These are phyloP conservation scores for Hermanozyma aechmeae DNA, from an alignment of 805 yeast species.

Conservation along the genomic window DNA sequence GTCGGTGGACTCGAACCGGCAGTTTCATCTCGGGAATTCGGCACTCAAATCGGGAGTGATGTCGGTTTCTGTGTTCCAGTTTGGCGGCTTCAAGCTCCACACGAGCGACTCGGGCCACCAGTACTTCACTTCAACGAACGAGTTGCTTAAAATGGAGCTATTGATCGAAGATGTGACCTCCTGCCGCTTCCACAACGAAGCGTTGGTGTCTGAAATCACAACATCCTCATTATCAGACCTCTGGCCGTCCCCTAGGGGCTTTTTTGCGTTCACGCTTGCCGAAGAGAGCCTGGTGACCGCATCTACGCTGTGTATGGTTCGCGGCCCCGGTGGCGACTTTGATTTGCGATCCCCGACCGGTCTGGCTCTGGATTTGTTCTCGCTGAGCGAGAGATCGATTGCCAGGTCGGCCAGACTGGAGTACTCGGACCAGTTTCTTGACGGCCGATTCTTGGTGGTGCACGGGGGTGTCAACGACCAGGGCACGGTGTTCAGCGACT, in stretches of 20 bases:
- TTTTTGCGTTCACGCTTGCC: slow-evolving; percentile 24
- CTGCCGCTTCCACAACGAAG: slow-evolving; percentile 12
- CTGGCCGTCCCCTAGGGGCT: slow-evolving; percentile 32
- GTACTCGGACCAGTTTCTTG: slow-evolving; percentile 12
- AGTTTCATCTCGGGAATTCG: no score
- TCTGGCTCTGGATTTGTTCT: no score
- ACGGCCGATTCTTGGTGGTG: slow-evolving; percentile 20
- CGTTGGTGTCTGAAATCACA: slow-evolving; percentile 9
- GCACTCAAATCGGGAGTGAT: slow-evolving; percentile 9
- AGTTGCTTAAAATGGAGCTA: slow-evolving; percentile 26
- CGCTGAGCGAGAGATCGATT: slow-evolving; percentile 1
- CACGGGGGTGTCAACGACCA: slow-evolving; percentile 33
- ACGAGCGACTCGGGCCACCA: slow-evolving; percentile 7
- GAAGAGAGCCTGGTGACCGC: slow-evolving; percentile 3
- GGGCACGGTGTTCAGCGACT: slow-evolving; percentile 20
- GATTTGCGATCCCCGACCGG: no score
- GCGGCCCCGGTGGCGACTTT: no score
- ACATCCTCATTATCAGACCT: no score
- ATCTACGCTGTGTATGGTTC: background rate
- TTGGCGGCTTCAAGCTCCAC: slow-evolving; percentile 27
- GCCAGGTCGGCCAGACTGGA: slow-evolving; percentile 1
- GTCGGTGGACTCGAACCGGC: no score
- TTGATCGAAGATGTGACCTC: slow-evolving; percentile 11
- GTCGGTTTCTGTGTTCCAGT: slow-evolving; percentile 21
- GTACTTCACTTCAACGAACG: slow-evolving; percentile 21